Conservation (phyloP, 2,329 filamentous ascomycete genomes). For the Verticillium tricorpus region DNA sequence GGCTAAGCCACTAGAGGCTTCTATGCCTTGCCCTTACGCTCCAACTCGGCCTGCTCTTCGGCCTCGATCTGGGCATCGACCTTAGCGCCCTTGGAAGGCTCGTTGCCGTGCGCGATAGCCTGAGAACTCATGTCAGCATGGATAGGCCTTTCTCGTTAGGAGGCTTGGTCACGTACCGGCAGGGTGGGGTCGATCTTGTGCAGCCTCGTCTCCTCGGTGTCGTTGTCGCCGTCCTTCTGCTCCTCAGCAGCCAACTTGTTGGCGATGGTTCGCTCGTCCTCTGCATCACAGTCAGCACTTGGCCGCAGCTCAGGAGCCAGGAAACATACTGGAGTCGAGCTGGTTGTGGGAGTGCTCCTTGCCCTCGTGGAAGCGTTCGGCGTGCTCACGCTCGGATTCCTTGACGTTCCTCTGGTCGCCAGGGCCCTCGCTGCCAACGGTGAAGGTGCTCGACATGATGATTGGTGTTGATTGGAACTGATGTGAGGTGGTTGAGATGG, state of each 20-base stretch:
- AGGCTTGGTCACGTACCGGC: constrained; percentile 37
- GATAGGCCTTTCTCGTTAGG: constrained; percentile 18
- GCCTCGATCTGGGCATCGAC: constrained; percentile 64
- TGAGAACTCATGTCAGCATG: constrained; percentile 3
- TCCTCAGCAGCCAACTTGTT: constrained; percentile 65
- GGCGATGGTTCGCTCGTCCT: constrained; percentile 67
- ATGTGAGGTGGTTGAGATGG: background rate
- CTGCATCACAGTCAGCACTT: constrained; percentile 29
- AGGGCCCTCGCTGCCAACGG: constrained; percentile 24
- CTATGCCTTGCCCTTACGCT: constrained; percentile 52
- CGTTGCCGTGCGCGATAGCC: constrained; percentile 64
- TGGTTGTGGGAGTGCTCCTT: constrained; percentile 62
- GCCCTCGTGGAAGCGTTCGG: constrained; percentile 67
- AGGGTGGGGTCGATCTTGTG: constrained; percentile 57
- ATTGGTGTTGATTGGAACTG: background rate
- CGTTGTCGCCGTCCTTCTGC: constrained; percentile 15
- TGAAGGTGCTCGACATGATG: constrained; percentile 42
- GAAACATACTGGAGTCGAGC: constrained; percentile 64
- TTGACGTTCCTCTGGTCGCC: constrained; percentile 67
- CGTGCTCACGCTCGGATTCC: constrained; percentile 42
- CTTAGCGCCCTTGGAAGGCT: constrained; percentile 68
- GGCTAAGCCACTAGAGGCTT: background rate
- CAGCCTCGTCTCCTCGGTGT: constrained; percentile 35
- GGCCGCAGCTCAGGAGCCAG: background rate
- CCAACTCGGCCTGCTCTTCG: constrained; percentile 62